A percentile compares a stretch with the other conserved stretches of the same genome.
phyloP scores from a whole-genome alignment of 2,329 filamentous ascomycete genomes.

The Pseudogymnoascus sp. region DNA sequence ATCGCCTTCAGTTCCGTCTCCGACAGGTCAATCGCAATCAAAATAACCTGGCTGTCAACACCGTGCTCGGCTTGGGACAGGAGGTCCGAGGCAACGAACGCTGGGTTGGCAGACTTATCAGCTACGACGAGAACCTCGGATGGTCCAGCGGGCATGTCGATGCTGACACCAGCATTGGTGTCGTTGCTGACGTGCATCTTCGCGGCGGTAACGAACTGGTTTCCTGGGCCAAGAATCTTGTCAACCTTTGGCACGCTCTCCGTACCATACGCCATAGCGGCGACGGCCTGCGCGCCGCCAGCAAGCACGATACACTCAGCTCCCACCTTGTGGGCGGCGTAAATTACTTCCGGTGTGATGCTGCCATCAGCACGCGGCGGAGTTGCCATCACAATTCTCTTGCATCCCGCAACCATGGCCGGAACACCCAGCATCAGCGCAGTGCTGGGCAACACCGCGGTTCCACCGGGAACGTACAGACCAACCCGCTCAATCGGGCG shows the following conservation, averaged over 20 bases:
- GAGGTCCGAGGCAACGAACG: slow-evolving; percentile 91
- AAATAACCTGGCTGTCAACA: slow-evolving; percentile 87
- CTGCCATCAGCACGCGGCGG: slow-evolving; percentile 84
- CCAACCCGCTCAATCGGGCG: slow-evolving; percentile 94
- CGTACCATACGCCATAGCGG: slow-evolving; percentile 95
- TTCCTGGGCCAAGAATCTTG: slow-evolving; percentile 95
- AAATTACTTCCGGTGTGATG: slow-evolving; percentile 93
- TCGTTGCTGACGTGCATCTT: slow-evolving; percentile 99
- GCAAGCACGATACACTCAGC: slow-evolving; percentile 94
- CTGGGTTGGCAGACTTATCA: slow-evolving; percentile 78
- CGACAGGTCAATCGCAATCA: slow-evolving; percentile 73
- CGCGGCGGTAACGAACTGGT: slow-evolving; percentile 95
- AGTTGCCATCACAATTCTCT: slow-evolving; percentile 87
- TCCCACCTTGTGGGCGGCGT: slow-evolving; percentile 92
- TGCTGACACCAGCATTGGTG: slow-evolving; percentile 87
- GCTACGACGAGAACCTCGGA: slow-evolving; percentile 96
- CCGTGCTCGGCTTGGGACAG: slow-evolving; percentile 96
- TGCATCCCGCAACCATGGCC: slow-evolving; percentile 93
- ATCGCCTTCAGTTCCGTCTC: slow-evolving; percentile 71
- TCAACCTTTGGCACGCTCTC: slow-evolving; percentile 93
- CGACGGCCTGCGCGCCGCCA: slow-evolving; percentile 89
- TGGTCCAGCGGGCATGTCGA: slow-evolving; percentile 97
- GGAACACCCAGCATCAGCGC: slow-evolving; percentile 97
- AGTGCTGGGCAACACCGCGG: slow-evolving; percentile 92
- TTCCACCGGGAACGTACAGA: slow-evolving; percentile 90